These are phyloP conservation scores for Volvox carteri DNA, from an alignment of 163 green algal genomes.

Conservation along the genomic window DNA sequence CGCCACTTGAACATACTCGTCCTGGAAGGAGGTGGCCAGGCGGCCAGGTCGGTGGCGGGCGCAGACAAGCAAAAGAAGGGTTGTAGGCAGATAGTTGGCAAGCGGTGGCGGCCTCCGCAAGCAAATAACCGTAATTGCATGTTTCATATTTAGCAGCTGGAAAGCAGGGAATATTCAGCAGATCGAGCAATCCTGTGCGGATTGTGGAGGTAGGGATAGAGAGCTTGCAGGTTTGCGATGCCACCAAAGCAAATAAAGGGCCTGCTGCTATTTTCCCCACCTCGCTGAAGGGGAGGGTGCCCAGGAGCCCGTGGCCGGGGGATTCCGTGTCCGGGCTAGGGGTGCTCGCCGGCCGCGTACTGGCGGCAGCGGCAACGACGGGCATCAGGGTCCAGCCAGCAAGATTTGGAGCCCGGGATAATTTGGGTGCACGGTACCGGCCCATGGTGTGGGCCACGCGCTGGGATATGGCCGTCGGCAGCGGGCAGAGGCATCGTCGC, in stretches of 20 bases:
- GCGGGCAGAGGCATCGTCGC: neutral
- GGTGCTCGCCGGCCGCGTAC: neutral
- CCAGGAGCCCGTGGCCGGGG: conserved; percentile 20
- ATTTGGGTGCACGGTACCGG: neutral
- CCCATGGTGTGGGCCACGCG: neutral
- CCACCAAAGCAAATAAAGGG: no score
- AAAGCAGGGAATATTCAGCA: no score
- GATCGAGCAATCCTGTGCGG: neutral
- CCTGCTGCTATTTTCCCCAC: conserved; percentile 6
- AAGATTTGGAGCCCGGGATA: neutral
- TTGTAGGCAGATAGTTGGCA: no score
- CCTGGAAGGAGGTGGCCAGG: neutral
- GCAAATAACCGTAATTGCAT: no score
- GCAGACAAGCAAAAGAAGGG: no score
- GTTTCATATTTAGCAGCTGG: no score
- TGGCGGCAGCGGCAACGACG: neutral
- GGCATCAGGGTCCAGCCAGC: neutral
- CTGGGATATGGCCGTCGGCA: neutral
- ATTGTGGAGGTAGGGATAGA: no score
- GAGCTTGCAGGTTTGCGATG: no score
- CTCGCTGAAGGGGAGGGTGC: conserved; percentile 16
- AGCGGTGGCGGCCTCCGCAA: no score
- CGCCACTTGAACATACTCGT: conserved; percentile 58
- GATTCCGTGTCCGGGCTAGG: neutral
- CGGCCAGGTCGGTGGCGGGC: no score